phyloP scores from a whole-genome alignment of 1,284 basidiomycete genomes.

The Amylostereum areolatum region DNA sequence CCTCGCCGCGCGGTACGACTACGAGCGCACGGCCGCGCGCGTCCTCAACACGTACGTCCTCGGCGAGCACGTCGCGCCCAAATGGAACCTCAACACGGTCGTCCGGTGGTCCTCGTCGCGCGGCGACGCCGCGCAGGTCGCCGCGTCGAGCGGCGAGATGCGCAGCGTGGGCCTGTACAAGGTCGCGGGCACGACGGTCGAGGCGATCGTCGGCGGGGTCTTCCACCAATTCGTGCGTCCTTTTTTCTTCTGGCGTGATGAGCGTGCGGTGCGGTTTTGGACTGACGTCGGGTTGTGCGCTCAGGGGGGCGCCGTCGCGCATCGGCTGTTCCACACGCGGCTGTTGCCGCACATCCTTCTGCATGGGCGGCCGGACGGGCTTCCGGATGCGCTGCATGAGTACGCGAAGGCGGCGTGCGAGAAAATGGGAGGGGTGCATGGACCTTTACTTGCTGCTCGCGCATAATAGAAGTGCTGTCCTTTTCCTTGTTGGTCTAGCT shows the following conservation, averaged over 20 bases:
- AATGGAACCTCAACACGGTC: constrained; percentile 61
- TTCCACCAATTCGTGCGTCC: constrained; percentile 71
- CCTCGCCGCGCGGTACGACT: constrained; percentile 38
- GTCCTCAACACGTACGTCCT: constrained; percentile 62
- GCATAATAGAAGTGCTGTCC: too few relatives aligned
- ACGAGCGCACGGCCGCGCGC: constrained; percentile 46
- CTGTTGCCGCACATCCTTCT: constrained; percentile 52
- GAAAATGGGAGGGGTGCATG: constrained; percentile 41
- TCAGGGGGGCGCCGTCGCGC: constrained; percentile 58
- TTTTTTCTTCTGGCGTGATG: too few relatives aligned
- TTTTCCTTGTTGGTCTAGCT: too few relatives aligned
- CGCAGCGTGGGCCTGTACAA: constrained; percentile 65
- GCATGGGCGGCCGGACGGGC: constrained; percentile 34
- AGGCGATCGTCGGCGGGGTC: constrained; percentile 70
- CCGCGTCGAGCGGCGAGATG: constrained; percentile 25
- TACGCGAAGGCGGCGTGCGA: constrained; percentile 38
- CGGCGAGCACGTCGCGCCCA: constrained; percentile 65
- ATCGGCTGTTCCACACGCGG: constrained; percentile 63
- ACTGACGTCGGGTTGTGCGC: too few relatives aligned
- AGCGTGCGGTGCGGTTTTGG: too few relatives aligned
- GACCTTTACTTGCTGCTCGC: too few relatives aligned
- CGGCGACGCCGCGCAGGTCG: constrained; percentile 15
- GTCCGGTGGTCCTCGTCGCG: constrained; percentile 61
- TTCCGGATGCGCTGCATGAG: constrained; percentile 45
- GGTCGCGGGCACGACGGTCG: constrained; percentile 68